These are phyloP conservation scores for Cercophora samala DNA, from an alignment of 495 filamentous ascomycete species.

Conservation along the genomic window DNA sequence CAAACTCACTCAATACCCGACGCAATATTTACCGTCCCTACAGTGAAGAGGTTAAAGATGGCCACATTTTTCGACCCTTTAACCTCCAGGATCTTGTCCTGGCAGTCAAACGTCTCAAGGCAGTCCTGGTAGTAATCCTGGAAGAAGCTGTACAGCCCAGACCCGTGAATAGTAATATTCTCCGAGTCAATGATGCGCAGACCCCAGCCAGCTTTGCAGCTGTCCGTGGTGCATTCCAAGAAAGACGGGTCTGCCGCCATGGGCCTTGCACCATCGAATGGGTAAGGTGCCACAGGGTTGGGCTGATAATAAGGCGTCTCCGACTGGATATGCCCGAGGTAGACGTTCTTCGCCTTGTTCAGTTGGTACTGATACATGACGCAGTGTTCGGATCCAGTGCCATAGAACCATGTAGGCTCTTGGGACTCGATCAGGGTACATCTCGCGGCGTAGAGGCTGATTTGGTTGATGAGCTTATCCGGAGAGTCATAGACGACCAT, in stretches of 20 bases:
- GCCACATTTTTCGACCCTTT: neutral
- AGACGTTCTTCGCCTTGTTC: constrained; percentile 67
- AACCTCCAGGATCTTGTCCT: constrained; percentile 41
- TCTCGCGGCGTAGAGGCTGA: constrained; percentile 70
- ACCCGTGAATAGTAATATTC: constrained; percentile 24
- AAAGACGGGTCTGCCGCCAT: no score
- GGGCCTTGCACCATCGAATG: constrained; percentile 18
- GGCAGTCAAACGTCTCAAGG: constrained; percentile 65
- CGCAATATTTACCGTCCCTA: neutral
- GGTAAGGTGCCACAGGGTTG: constrained; percentile 51
- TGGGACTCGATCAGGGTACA: constrained; percentile 67
- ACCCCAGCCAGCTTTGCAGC: constrained; percentile 29
- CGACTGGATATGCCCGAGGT: constrained; percentile 74
- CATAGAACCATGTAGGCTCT: constrained; percentile 44
- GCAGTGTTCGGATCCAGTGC: constrained; percentile 59
- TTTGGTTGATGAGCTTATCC: neutral
- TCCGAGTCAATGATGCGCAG: constrained; percentile 20
- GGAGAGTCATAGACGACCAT: constrained; percentile 43
- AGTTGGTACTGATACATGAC: constrained; percentile 81
- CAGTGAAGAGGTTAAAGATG: neutral
- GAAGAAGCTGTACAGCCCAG: constrained; percentile 32
- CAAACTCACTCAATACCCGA: constrained; percentile 1
- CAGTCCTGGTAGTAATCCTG: constrained; percentile 64
- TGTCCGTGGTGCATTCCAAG: neutral
- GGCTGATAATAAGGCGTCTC: constrained; percentile 87